Percentiles rank a stretch among this genome's conserved stretches.
These are phyloP conservation scores for Cercospora zeina DNA, from an alignment of 2,329 filamentous ascomycete species.

Conservation along the genomic window DNA sequence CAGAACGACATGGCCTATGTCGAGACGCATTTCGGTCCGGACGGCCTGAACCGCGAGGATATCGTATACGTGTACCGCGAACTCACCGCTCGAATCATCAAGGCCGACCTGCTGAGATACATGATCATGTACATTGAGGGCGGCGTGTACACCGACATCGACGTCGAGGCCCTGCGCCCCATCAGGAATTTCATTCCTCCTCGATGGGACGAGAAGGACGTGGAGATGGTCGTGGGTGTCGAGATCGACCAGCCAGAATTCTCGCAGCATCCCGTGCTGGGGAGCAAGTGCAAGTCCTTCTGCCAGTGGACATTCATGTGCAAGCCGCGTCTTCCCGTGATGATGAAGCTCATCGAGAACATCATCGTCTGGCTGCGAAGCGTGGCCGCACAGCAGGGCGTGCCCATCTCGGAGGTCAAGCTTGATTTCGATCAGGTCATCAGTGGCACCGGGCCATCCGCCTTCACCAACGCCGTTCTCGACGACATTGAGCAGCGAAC, in stretches of 20 bases:
- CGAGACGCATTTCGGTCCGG: conserved; percentile 65
- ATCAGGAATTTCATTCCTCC: conserved; percentile 62
- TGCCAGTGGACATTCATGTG: conserved; percentile 76
- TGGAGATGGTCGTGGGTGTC: conserved; percentile 69
- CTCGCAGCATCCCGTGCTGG: conserved; percentile 63
- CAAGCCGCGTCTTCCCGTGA: conserved; percentile 66
- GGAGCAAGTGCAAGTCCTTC: conserved; percentile 68
- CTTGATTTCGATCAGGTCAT: conserved; percentile 73
- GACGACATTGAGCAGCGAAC: conserved; percentile 60
- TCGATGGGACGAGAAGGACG: conserved; percentile 62
- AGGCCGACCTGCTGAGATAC: conserved; percentile 66
- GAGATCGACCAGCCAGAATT: conserved; percentile 71
- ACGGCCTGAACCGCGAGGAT: conserved; percentile 66
- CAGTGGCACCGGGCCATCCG: conserved; percentile 69
- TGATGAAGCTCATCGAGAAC: conserved; percentile 67
- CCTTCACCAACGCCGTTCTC: conserved; percentile 66
- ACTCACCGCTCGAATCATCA: conserved; percentile 64
- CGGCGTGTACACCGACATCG: conserved; percentile 61
- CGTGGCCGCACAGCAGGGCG: conserved; percentile 60
- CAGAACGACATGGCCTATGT: conserved; percentile 67
- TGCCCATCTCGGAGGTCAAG: conserved; percentile 60
- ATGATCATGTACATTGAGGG: conserved; percentile 68
- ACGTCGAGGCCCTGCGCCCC: conserved; percentile 58
- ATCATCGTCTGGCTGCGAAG: conserved; percentile 66
- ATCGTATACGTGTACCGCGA: conserved; percentile 63